phyloP scores from a whole-genome alignment of 805 yeast species.

The Ogataea neopini region DNA sequence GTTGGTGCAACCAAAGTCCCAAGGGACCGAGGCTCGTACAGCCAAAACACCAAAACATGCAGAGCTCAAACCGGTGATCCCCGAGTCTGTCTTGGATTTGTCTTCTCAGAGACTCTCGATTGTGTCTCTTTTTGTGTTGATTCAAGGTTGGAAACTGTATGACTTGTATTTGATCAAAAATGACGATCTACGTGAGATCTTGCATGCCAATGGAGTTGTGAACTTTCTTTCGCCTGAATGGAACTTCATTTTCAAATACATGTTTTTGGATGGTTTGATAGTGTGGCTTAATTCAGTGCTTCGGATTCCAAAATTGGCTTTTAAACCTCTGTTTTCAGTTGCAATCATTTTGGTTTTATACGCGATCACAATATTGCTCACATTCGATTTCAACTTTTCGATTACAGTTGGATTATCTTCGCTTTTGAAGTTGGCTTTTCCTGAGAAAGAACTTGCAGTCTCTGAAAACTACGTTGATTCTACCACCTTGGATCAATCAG shows the following conservation, averaged over 20 bases:
- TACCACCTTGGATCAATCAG: conserved; percentile 44
- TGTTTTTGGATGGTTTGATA: conserved; percentile 69
- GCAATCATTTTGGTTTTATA: conserved; percentile 48
- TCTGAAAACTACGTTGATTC: conserved; percentile 37
- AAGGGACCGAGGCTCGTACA: background rate
- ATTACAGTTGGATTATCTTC: conserved; percentile 31
- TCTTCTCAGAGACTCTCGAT: conserved; percentile 75
- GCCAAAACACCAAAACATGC: background rate
- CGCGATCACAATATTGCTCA: conserved; percentile 53
- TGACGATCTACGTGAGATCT: conserved; percentile 29
- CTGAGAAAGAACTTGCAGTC: conserved; percentile 35
- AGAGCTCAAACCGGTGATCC: conserved; percentile 48
- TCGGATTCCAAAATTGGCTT: conserved; percentile 71
- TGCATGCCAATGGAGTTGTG: conserved; percentile 28
- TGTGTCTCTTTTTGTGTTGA: conserved; percentile 61
- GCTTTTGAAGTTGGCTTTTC: conserved; percentile 21
- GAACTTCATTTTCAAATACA: conserved; percentile 68
- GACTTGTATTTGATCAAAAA: conserved; percentile 64
- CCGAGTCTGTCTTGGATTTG: conserved; percentile 64
- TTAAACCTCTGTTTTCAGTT: conserved; percentile 56
- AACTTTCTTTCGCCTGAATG: conserved; percentile 49
- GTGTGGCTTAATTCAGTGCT: conserved; percentile 71
- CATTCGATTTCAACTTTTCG: conserved; percentile 52
- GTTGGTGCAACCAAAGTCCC: background rate
- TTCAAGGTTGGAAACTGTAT: conserved; percentile 87